phyloP scores from a whole-genome alignment of 768 basidiomycete genomes.

The Russula abietina region DNA sequence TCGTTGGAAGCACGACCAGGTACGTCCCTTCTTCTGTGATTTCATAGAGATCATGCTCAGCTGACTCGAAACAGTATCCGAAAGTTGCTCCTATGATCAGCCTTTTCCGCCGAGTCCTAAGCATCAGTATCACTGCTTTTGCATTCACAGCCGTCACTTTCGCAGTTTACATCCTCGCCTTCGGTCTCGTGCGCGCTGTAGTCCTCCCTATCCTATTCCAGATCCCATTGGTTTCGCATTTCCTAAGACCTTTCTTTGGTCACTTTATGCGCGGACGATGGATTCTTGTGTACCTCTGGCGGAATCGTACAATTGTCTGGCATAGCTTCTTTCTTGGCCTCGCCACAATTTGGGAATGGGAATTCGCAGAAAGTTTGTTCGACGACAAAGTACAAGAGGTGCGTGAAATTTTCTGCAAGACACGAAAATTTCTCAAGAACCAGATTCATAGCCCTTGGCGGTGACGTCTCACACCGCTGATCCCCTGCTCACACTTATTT shows the following conservation, averaged over 20 bases:
- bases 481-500: conserved; percentile 50
- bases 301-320: conserved; percentile 40
- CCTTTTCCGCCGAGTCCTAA: conserved; percentile 13
- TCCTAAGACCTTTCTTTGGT: conserved; percentile 55
- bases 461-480: conserved; percentile 44
- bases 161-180: conserved; percentile 37
- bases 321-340: conserved; percentile 48
- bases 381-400: conserved; percentile 56
- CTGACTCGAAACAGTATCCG: conserved; percentile 22
- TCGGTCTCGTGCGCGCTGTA: conserved; percentile 42
- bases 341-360: conserved; percentile 55
- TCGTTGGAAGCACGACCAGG: conserved; percentile 27
- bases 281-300: conserved; percentile 46
- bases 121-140: background rate
- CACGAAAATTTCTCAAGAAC: background rate
- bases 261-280: conserved; percentile 58
- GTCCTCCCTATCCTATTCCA: conserved; percentile 49
- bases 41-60: background rate
- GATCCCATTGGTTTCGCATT: conserved; percentile 44
- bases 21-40: background rate
- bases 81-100: conserved; percentile 26
- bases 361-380: conserved; percentile 54
- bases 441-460: conserved; percentile 38
- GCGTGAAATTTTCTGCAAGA: conserved; percentile 13
- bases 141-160: conserved; percentile 24